Evolutionary conservation across 2,329 filamentous ascomycete genomes (phyloP), one percentile per base, ranked within the genome.

Genomic region (Fusarium continuum): DNA sequence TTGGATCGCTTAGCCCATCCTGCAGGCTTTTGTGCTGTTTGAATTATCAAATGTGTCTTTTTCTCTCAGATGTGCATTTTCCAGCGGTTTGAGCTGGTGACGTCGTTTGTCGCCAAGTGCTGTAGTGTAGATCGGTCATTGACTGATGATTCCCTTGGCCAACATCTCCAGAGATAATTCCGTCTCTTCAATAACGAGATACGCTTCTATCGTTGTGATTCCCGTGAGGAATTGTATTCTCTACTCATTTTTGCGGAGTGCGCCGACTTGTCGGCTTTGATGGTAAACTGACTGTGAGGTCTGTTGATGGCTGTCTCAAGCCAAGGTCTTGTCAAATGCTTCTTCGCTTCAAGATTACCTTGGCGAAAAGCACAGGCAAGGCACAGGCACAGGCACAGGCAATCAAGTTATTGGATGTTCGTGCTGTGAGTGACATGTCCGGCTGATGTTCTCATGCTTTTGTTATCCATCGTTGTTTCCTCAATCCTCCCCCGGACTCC

Each of bases 271-370:
- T 34, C 45, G 51, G 36, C 44, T 40, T 31, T 13, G 35, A 14
- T 49, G 43, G 6, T 35, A 20, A 36, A 60, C 47, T 32, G 38
- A 39, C 39, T 10, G 17, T 20, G 16, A 45, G 54, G 54, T 40
- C 46, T 22, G 25, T 41, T 19, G 29, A 39, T 22, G 20, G 6
- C 55, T 35, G 44, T 47, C 36, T 54, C 44, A 55, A 26, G 62
- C 62, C 63, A 64, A 65, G 53, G 48, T 29, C 63, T 66, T 65
- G 63, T 64, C 48, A 60, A 65, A 65, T 64, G 63, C 63, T 65
- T 65, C 63, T 64, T 66, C 58, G 5, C 47, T 38, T 40, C 32
- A 32, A 16, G 36, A 38, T 11, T 3, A 43, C 17, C 55, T 60
- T 60, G 56, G 55, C 56, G 47, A 60, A 23, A 28, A 41, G 31